Conservation (phyloP, 2,329 filamentous ascomycete species). For the Didymellaceae sp. region DNA sequence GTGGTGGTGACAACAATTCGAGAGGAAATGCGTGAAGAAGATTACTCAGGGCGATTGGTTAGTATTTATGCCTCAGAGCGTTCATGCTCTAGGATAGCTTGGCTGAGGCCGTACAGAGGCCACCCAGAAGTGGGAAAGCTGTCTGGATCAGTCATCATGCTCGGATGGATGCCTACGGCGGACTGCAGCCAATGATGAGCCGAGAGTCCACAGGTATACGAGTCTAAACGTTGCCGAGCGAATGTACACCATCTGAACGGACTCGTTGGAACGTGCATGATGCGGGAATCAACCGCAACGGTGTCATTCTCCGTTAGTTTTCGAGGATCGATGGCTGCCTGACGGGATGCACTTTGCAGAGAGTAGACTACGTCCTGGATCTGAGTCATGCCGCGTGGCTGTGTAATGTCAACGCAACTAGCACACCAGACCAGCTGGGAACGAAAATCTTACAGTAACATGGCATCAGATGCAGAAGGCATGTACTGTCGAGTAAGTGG, state of each 20-base stretch:
- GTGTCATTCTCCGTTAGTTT: neutral
- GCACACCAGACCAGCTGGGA: no score
- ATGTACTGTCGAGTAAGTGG: no score
- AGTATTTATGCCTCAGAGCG: constrained; percentile 10
- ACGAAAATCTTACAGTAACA: no score
- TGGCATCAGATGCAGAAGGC: no score
- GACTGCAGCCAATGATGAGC: constrained; percentile 14
- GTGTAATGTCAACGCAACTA: neutral
- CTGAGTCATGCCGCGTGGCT: neutral
- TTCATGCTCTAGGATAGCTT: no score
- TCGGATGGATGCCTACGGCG: constrained; percentile 18
- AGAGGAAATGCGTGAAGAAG: constrained; percentile 2
- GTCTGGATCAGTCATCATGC: constrained; percentile 17
- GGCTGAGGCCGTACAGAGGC: neutral
- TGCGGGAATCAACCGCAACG: neutral
- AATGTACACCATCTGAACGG: neutral
- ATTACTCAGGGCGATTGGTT: neutral
- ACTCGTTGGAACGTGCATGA: neutral
- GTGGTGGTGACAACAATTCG: constrained; percentile 1
- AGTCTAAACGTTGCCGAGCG: neutral
- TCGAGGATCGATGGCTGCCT: neutral
- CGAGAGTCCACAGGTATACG: neutral
- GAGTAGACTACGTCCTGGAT: no score
- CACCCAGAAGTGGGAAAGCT: constrained; percentile 9
- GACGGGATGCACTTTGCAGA: neutral